Conservation (phyloP, 2,329 filamentous ascomycete species). For the Fusarium succisae region DNA sequence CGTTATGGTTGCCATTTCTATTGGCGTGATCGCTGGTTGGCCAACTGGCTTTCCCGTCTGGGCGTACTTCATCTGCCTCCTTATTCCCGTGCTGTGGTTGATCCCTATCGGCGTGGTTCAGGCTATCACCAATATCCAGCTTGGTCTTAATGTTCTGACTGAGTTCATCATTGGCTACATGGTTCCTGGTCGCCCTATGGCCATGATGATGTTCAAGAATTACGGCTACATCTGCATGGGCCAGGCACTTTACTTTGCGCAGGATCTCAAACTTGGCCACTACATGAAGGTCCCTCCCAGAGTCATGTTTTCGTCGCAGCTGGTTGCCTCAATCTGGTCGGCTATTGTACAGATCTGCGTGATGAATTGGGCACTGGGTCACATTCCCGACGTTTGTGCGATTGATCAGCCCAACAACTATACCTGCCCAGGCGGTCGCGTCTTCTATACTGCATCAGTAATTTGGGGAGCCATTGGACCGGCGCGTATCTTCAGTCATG, state of each 20-base stretch:
- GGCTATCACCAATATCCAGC: slow-evolving; percentile 68
- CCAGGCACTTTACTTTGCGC: slow-evolving; percentile 71
- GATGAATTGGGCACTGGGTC: slow-evolving; percentile 71
- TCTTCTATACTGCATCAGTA: slow-evolving; percentile 74
- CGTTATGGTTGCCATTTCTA: slow-evolving; percentile 64
- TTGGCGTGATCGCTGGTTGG: slow-evolving; percentile 64
- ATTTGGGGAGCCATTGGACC: slow-evolving; percentile 81
- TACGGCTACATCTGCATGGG: slow-evolving; percentile 76
- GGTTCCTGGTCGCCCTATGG: slow-evolving; percentile 74
- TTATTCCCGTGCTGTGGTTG: slow-evolving; percentile 67
- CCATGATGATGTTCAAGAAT: slow-evolving; percentile 83
- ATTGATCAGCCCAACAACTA: slow-evolving; percentile 64
- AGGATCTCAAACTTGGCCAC: slow-evolving; percentile 74
- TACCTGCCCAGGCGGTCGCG: slow-evolving; percentile 63
- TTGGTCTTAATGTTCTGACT: slow-evolving; percentile 76
- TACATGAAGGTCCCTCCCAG: slow-evolving; percentile 74
- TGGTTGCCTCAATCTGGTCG: slow-evolving; percentile 68
- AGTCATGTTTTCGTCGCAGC: slow-evolving; percentile 69
- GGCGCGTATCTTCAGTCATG: slow-evolving; percentile 71
- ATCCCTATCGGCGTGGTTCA: slow-evolving; percentile 70
- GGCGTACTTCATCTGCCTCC: slow-evolving; percentile 66
- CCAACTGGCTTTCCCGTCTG: slow-evolving; percentile 66
- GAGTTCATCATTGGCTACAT: slow-evolving; percentile 79
- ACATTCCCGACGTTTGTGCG: slow-evolving; percentile 70
- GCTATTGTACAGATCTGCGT: slow-evolving; percentile 70